Percentiles rank a stretch among this genome's conserved stretches.
Conservation (phyloP, 2,329 filamentous ascomycete species). For the Penicillium olsonii region DNA sequence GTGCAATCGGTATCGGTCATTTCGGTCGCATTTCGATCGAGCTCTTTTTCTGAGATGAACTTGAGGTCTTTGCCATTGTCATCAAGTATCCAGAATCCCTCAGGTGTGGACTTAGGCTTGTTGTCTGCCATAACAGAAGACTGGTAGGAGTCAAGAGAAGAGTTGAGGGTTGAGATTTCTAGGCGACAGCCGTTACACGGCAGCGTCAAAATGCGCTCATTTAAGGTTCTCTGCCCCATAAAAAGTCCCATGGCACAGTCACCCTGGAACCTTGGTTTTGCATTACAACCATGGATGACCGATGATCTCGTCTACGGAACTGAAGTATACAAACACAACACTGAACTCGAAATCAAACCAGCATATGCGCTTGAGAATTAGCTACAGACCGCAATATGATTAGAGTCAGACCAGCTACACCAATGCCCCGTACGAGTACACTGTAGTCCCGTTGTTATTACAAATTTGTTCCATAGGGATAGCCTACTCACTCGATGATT, state of each 20-base stretch:
- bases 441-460: not conserved
- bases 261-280: too few species aligned
- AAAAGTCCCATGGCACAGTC: not conserved
- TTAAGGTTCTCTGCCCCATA: conserved; percentile 1
- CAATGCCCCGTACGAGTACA: not conserved
- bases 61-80: conserved; percentile 4
- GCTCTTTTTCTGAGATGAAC: conserved; percentile 1
- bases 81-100: conserved; percentile 7
- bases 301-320: too few species aligned
- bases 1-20: not conserved
- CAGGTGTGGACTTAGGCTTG: not conserved
- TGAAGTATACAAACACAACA: too few species aligned
- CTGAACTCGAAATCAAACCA: not conserved
- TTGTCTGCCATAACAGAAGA: not conserved
- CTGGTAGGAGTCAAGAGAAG: too few species aligned
- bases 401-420: not conserved
- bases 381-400: not conserved
- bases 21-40: not conserved
- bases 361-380: not conserved
- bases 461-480: not conserved
- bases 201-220: conserved; percentile 1
- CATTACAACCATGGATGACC: too few species aligned
- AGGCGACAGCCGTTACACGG: not conserved
- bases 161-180: too few species aligned
- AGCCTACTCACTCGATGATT: not conserved